Percentiles rank a stretch among this genome's conserved stretches.
phyloP scores from a whole-genome alignment of 257 asterid species.

The Salvia splendens region DNA sequence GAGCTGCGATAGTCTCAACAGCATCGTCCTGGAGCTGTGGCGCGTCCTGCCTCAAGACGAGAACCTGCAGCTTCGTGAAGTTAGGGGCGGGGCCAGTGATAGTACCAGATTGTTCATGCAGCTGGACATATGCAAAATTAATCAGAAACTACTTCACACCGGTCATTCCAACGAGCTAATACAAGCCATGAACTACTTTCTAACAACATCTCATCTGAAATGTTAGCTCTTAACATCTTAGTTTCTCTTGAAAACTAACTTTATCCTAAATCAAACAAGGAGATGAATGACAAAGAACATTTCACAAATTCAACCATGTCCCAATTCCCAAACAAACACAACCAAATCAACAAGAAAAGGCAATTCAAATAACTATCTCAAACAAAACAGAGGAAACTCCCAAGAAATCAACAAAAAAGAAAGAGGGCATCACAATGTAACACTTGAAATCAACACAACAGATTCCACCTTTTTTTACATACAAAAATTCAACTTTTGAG shows the following conservation, averaged over 20 bases:
- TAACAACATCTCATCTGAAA: not conserved
- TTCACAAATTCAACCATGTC: not conserved
- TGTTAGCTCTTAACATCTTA: too few species aligned
- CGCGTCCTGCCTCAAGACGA: conserved; percentile 70
- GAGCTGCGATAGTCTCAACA: conserved; percentile 60
- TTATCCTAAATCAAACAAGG: not conserved
- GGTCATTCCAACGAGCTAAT: not conserved
- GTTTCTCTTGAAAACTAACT: not conserved
- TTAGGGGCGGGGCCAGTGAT: conserved; percentile 67
- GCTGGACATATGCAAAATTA: conserved; percentile 45
- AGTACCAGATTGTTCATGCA: conserved; percentile 87
- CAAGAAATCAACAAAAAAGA: not conserved
- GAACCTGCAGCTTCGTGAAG: conserved; percentile 70
- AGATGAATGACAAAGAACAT: not conserved
- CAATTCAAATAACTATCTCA: not conserved
- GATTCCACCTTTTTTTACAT: not conserved
- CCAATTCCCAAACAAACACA: not conserved
- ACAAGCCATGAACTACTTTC: not conserved
- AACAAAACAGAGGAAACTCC: not conserved
- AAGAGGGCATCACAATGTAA: not conserved
- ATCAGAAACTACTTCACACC: not conserved
- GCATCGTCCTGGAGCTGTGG: conserved; percentile 85
- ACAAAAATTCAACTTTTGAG: too few species aligned
- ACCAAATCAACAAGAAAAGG: not conserved
- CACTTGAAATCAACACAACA: not conserved